phyloP scores from a whole-genome alignment of 2,329 filamentous ascomycete genomes.

The Botrytis squamosa region DNA sequence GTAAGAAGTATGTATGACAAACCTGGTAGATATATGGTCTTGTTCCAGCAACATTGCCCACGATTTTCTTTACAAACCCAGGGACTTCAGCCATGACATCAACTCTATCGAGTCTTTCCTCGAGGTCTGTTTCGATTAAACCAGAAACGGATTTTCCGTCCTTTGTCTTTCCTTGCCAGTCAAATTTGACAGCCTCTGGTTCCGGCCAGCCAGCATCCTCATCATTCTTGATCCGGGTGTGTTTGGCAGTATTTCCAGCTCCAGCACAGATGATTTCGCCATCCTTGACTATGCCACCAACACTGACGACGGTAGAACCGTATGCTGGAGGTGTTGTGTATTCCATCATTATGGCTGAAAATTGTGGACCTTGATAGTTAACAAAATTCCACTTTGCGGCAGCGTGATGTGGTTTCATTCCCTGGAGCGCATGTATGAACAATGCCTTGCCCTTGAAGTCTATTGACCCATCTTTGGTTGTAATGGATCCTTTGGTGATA shows the following conservation, averaged over 20 bases:
- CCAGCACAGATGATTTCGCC: conserved; percentile 76
- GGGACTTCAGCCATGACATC: conserved; percentile 98
- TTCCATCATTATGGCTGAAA: conserved; percentile 92
- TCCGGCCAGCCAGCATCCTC: conserved; percentile 84
- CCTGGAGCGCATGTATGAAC: conserved; percentile 84
- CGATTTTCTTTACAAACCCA: conserved; percentile 91
- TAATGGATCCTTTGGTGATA: conserved; percentile 76
- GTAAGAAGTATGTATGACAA: conserved; percentile 35
- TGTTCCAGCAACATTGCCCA: conserved; percentile 82
- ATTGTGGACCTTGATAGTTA: conserved; percentile 83
- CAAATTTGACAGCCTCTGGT: conserved; percentile 70
- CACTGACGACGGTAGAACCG: conserved; percentile 76
- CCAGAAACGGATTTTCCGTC: conserved; percentile 73
- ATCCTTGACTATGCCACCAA: conserved; percentile 80
- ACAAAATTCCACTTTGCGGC: conserved; percentile 91
- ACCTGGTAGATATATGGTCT: conserved; percentile 98
- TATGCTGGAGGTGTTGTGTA: conserved; percentile 94
- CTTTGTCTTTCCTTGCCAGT: conserved; percentile 75
- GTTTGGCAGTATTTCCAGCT: conserved; percentile 61
- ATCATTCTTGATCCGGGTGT: conserved; percentile 70
- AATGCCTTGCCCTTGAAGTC: conserved; percentile 79
- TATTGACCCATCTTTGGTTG: conserved; percentile 76
- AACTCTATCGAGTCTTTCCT: conserved; percentile 72
- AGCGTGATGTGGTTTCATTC: conserved; percentile 98
- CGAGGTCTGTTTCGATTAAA: conserved; percentile 66